A percentile compares a stretch with the other conserved stretches of the same genome.
Evolutionary conservation across 2,329 filamentous ascomycete species (phyloP).

Genomic region (Blastomyces gilchristii): DNA sequence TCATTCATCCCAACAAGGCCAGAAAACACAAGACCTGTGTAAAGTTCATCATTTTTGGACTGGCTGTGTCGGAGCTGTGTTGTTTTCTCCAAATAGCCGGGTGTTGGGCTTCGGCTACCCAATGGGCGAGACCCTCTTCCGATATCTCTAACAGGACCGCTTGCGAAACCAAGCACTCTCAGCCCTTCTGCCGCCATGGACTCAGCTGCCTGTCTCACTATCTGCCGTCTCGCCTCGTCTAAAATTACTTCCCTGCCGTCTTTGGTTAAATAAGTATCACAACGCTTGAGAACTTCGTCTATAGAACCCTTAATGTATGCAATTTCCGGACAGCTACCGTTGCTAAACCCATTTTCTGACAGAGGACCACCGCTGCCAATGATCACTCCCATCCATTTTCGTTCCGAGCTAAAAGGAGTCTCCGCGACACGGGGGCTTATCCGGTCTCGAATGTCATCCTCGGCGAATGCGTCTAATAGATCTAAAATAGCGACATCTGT

Average conservation of each 20-base stretch:
- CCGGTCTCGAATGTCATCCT: constrained; percentile 80
- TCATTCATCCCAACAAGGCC: constrained; percentile 96
- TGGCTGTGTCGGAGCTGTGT: constrained; percentile 21
- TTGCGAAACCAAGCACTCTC: constrained; percentile 85
- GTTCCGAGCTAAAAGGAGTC: constrained; percentile 90
- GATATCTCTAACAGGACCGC: constrained; percentile 54
- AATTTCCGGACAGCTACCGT: constrained; percentile 55
- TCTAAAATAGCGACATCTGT: constrained; percentile 97
- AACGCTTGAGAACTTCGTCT: constrained; percentile 74
- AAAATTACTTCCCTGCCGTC: constrained; percentile 80
- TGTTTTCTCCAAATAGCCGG: constrained; percentile 18
- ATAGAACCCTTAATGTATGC: constrained; percentile 94
- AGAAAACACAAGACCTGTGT: constrained; percentile 75
- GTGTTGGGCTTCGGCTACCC: constrained; percentile 46
- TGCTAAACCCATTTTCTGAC: constrained; percentile 38
- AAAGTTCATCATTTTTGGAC: constrained; percentile 57
- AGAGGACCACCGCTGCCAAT: constrained; percentile 47
- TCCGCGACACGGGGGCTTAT: constrained; percentile 74
- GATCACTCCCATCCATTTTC: constrained; percentile 98
- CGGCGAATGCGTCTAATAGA: constrained; percentile 77
- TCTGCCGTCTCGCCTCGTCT: constrained; percentile 62
- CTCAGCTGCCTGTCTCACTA: constrained; percentile 70
- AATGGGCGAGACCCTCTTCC: constrained; percentile 36
- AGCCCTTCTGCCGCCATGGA: constrained; percentile 81
- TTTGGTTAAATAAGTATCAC: constrained; percentile 78